phyloP scores from a whole-genome alignment of 495 filamentous ascomycete genomes.

The Neurospora intermedia region DNA sequence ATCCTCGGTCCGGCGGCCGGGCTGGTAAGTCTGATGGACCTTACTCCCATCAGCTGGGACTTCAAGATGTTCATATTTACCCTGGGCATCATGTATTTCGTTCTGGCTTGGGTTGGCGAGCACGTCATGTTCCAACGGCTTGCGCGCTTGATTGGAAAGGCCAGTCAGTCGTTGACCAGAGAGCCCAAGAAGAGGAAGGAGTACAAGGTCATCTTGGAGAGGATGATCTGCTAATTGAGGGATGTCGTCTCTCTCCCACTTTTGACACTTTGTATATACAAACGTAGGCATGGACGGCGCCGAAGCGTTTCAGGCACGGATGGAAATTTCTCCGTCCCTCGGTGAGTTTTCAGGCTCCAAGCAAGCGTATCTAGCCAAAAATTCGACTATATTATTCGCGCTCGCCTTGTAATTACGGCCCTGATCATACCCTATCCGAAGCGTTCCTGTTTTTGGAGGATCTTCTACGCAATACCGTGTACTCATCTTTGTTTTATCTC shows the following conservation, averaged over 20 bases:
- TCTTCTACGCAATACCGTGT: background rate
- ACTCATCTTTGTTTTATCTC: background rate
- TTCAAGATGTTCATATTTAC: conserved; percentile 64
- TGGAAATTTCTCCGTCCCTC: background rate
- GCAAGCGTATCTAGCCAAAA: background rate
- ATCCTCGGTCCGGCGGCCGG: conserved; percentile 58
- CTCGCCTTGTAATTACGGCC: background rate
- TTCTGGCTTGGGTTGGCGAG: conserved; percentile 59
- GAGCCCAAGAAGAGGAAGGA: conserved; percentile 66
- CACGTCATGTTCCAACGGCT: conserved; percentile 55
- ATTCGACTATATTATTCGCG: background rate
- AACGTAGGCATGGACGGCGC: background rate
- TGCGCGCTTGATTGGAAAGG: conserved; percentile 53
- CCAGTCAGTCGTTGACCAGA: conserved; percentile 44
- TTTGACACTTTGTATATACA: background rate
- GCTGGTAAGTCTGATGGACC: conserved; percentile 67
- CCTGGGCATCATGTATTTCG: conserved; percentile 57
- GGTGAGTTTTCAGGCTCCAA: background rate
- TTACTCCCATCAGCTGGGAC: conserved; percentile 58
- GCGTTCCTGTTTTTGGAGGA: background rate
- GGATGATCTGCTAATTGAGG: conserved; percentile 43
- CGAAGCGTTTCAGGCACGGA: background rate
- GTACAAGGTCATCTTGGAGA: conserved; percentile 72
- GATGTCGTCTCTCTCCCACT: background rate
- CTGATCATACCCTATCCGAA: background rate